phyloP scores from a whole-genome alignment of 495 filamentous ascomycete species.

The Penicillium antarcticum region DNA sequence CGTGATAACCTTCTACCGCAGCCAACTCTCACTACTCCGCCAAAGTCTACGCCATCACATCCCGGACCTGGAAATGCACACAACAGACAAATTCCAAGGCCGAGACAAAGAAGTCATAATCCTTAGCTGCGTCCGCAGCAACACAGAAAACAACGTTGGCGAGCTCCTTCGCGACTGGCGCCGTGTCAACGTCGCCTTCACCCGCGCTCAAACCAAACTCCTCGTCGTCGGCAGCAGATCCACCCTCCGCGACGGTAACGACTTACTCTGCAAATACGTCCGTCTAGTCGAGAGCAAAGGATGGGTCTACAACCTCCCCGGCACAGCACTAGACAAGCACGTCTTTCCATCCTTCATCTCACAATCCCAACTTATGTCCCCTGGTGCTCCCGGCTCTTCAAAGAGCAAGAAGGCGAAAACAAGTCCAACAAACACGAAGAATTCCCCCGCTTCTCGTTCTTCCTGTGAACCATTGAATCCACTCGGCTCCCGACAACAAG shows the following conservation, averaged over 20 bases:
- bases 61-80: conserved; percentile 83
- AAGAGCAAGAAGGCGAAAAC: conserved; percentile 8
- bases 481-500: conserved; percentile 22
- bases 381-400: conserved; percentile 2
- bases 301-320: conserved; percentile 73
- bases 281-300: conserved; percentile 64
- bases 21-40: conserved; percentile 68
- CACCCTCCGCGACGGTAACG: conserved; percentile 69
- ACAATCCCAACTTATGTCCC: conserved; percentile 19
- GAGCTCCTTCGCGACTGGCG: conserved; percentile 90
- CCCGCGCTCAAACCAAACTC: conserved; percentile 84
- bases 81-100: conserved; percentile 93
- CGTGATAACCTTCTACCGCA: conserved; percentile 98
- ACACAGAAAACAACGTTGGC: conserved; percentile 73
- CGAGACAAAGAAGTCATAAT: conserved; percentile 91
- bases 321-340: conserved; percentile 63
- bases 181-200: conserved; percentile 92
- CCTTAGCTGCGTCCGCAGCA: conserved; percentile 80
- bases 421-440: conserved; percentile 17
- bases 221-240: conserved; percentile 76
- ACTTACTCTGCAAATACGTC: conserved; percentile 75
- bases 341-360: conserved; percentile 47
- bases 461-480: conserved; percentile 37
- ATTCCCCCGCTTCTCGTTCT: neutral
- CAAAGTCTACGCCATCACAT: conserved; percentile 49